phyloP scores from a whole-genome alignment of 768 basidiomycete species.

The Leccinum subgranulosum region DNA sequence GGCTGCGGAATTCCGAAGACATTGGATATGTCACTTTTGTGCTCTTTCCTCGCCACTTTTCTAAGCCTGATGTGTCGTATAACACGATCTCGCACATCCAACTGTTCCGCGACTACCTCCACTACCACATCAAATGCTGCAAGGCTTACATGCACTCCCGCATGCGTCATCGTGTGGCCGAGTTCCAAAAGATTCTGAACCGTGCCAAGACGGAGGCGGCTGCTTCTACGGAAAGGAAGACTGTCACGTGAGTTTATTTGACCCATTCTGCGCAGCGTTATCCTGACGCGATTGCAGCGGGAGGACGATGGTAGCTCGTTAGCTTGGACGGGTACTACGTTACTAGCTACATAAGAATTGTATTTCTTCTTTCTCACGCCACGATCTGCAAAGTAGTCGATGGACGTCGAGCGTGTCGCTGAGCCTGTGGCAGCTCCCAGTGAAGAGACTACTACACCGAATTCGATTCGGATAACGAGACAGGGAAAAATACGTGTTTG shows the following conservation, averaged over 20 bases:
- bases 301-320: slow-evolving; percentile 55
- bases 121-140: slow-evolving; percentile 98
- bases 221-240: slow-evolving; percentile 74
- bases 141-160: slow-evolving; percentile 99
- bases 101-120: slow-evolving; percentile 97
- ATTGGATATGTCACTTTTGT: slow-evolving; percentile 98
- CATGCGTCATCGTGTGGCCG: slow-evolving; percentile 89
- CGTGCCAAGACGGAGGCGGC: slow-evolving; percentile 91
- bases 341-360: neutral
- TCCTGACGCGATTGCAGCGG: slow-evolving; percentile 38
- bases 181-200: slow-evolving; percentile 96
- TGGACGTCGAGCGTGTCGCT: slow-evolving; percentile 12
- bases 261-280: neutral
- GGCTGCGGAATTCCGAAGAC: slow-evolving; percentile 79
- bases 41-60: slow-evolving; percentile 94
- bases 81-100: slow-evolving; percentile 92
- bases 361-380: slow-evolving; percentile 19
- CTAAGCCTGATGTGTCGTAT: slow-evolving; percentile 61
- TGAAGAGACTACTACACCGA: slow-evolving; percentile 11
- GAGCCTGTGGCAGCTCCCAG: slow-evolving; percentile 3
- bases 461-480: slow-evolving; percentile 51
- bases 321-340: slow-evolving; percentile 11
- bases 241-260: slow-evolving; percentile 63
- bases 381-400: slow-evolving; percentile 3
- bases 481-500: slow-evolving; percentile 53